Evolutionary conservation across 2,329 filamentous ascomycete species (phyloP).

Genomic region (Westerdykella aurantiaca): DNA sequence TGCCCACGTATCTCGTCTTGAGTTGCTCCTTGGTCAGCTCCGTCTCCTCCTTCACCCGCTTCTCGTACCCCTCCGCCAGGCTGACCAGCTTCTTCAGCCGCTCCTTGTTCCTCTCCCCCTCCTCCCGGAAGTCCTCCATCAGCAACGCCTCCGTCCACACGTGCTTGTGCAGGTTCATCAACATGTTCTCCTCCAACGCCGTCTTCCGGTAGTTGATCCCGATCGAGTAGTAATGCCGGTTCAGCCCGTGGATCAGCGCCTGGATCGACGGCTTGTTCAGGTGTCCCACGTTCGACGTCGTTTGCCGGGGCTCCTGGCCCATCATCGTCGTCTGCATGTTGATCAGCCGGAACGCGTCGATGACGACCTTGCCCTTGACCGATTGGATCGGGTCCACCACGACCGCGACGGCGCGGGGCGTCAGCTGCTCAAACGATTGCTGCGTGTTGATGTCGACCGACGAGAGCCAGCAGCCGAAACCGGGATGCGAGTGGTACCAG

Average conservation of each 20-base stretch:
- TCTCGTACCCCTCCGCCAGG: constrained; percentile 93
- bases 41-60: constrained; percentile 97
- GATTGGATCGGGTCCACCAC: constrained; percentile 98
- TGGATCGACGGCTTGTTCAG: constrained; percentile 99
- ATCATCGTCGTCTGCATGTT: constrained; percentile 97
- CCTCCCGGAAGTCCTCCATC: constrained; percentile 90
- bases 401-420: constrained; percentile 90
- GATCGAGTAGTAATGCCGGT: constrained; percentile 99
- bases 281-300: constrained; percentile 94
- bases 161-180: constrained; percentile 99
- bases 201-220: constrained; percentile 98
- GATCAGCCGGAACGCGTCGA: constrained; percentile 97
- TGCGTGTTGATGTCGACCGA: constrained; percentile 99
- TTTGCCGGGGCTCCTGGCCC: constrained; percentile 94
- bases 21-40: constrained; percentile 95
- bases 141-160: constrained; percentile 97
- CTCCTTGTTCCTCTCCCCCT: constrained; percentile 81
- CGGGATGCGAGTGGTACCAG: constrained; percentile 99
- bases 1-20: constrained; percentile 97
- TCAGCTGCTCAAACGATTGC: constrained; percentile 99
- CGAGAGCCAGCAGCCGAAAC: constrained; percentile 98
- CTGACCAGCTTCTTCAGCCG: constrained; percentile 78
- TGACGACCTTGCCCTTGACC: constrained; percentile 98
- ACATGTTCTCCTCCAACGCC: constrained; percentile 96
- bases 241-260: constrained; percentile 94